These are phyloP conservation scores for Amphirosellinia nigrospora DNA, from an alignment of 495 filamentous ascomycete genomes.

Conservation along the genomic window DNA sequence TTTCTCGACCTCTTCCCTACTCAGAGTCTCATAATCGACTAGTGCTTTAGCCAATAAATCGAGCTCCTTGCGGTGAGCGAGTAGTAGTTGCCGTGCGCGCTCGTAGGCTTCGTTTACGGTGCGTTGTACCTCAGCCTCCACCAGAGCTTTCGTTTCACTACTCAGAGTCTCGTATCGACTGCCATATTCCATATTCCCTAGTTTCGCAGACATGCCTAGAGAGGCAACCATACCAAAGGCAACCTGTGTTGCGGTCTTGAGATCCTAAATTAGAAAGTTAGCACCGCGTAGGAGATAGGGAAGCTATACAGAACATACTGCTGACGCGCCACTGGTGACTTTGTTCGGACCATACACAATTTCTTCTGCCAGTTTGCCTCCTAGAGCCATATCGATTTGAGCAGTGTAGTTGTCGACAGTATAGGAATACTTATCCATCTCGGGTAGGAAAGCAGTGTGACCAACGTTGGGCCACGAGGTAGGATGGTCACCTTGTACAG, in stretches of 20 bases:
- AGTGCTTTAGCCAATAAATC: constrained; percentile 86
- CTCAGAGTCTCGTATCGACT: constrained; percentile 81
- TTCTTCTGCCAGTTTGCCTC: constrained; percentile 94
- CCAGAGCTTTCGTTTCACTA: constrained; percentile 78
- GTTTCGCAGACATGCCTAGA: constrained; percentile 84
- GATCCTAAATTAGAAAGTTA: constrained; percentile 63
- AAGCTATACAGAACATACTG: constrained; percentile 58
- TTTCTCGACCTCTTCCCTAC: constrained; percentile 85
- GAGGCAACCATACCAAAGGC: constrained; percentile 86
- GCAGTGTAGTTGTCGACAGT: constrained; percentile 76
- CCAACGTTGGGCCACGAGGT: constrained; percentile 86
- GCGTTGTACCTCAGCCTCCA: constrained; percentile 84
- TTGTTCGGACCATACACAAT: constrained; percentile 86
- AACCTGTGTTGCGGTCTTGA: constrained; percentile 75
- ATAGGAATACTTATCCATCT: constrained; percentile 86
- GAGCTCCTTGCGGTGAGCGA: constrained; percentile 75
- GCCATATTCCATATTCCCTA: constrained; percentile 87
- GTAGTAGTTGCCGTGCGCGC: constrained; percentile 75
- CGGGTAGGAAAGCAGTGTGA: constrained; percentile 80
- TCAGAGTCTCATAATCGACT: constrained; percentile 91
- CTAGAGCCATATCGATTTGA: constrained; percentile 81
- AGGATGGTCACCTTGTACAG: constrained; percentile 98
- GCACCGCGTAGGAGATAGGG: background rate
- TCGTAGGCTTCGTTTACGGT: constrained; percentile 80
- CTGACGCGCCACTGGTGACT: constrained; percentile 81